Percentiles rank a stretch among this genome's conserved stretches.
phyloP scores from a whole-genome alignment of 139 green algal genomes.

The Tetradesmus lagerheimii region DNA sequence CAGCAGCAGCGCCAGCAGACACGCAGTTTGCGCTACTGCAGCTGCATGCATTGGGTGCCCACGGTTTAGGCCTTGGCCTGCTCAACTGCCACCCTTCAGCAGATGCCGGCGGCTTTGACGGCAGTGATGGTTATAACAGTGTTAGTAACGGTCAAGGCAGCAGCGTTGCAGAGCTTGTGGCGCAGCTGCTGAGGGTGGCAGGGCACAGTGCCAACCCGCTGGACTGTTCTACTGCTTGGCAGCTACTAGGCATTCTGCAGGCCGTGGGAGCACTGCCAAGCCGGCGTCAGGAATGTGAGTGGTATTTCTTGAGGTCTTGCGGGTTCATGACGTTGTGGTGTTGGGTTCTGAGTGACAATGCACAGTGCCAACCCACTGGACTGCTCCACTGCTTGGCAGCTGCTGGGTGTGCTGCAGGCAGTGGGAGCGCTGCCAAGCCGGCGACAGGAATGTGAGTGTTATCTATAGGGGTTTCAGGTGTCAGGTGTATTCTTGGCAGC shows the following conservation, averaged over 20 bases:
- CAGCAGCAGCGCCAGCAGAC: slow-evolving; percentile 58
- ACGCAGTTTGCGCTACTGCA: slow-evolving; percentile 78
- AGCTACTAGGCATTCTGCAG: slow-evolving; percentile 69
- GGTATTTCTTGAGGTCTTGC: no score
- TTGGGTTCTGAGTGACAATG: background rate
- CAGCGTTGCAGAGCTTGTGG: slow-evolving; percentile 12
- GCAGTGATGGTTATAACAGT: background rate
- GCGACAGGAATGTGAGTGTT: background rate
- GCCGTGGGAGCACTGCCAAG: slow-evolving; percentile 58
- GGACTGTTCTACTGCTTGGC: slow-evolving; percentile 74
- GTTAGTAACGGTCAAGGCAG: slow-evolving; percentile 2
- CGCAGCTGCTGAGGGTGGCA: slow-evolving; percentile 56
- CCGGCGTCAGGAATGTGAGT: background rate
- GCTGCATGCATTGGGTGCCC: slow-evolving; percentile 58
- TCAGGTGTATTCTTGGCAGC: background rate
- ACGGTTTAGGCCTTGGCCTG: slow-evolving; percentile 21
- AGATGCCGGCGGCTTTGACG: background rate
- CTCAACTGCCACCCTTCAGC: background rate
- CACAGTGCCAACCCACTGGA: slow-evolving; percentile 81
- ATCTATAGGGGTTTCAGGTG: background rate
- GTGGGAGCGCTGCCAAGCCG: slow-evolving; percentile 52
- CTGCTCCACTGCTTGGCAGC: slow-evolving; percentile 68
- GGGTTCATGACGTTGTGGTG: background rate
- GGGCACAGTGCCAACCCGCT: slow-evolving; percentile 77
- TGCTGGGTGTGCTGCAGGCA: slow-evolving; percentile 69